Evolutionary conservation across 2,329 filamentous ascomycete species (phyloP), one percentile per base, ranked within the genome.

Genomic region (Nothophaeocryptopus gaeumannii): DNA sequence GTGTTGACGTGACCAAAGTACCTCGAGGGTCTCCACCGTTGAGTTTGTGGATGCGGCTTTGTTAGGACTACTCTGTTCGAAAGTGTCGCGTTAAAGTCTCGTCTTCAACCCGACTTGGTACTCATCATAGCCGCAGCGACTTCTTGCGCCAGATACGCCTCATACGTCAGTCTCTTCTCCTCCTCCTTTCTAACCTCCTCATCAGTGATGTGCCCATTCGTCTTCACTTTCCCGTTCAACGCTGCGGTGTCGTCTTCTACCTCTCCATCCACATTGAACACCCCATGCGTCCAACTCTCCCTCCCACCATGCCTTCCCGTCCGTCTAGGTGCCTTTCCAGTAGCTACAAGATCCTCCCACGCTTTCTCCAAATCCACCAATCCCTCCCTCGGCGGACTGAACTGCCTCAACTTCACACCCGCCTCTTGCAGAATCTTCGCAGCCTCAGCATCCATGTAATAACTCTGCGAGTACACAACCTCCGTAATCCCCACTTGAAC

Each of bases 401-500:
- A 97, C 69, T 97, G 91, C 60, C 93, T 80, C 63, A 99, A 72
- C 54, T 79, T 81, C 13, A 97, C 88, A 1, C 92, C 92, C 5
- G 90, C 90, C 68, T 90, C 83, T 50, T 82, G 76, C 59, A 99
- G 88, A 26, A 99, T 86, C 44, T 81, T 80, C 8, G 91, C 89
- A 33, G 79, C 77, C 56, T 89, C 83, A 35, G 76, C 81, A 65
- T 99, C 93, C 86, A 99, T 96, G 67, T 92, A 92, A 68, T 99
- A 99, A 20, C 87, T 84, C 66, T 95, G 86, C 58, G 84, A 91
- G 64, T 96, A 99, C 11, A 99, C 91, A 11, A 99, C 93, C 75
- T 99, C 93, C 36, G 82, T 83, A 58, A 99, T 96, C 13, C 93
- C 93, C 7, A 97, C 89, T 73, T 99, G 93, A 15, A 89, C 88